These are phyloP conservation scores for Volvox reticuliferus DNA, from an alignment of 139 green algal genomes.

Conservation along the genomic window DNA sequence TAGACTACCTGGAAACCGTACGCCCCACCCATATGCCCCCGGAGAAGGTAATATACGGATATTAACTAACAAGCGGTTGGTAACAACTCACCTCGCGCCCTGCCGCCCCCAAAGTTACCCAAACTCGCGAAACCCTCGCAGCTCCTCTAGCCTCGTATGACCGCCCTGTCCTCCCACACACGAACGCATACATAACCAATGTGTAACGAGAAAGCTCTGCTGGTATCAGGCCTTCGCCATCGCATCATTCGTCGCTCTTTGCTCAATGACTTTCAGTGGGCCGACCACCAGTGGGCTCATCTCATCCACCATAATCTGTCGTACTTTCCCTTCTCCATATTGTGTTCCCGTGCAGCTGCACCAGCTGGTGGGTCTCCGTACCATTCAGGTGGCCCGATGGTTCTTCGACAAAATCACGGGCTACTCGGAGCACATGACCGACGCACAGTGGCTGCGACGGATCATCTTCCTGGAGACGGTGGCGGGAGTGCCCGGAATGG, in stretches of 20 bases:
- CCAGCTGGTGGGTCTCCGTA: conserved; percentile 53
- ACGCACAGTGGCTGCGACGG: conserved; percentile 69
- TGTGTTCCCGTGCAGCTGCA: conserved; percentile 48
- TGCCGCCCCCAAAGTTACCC: too few relatives aligned
- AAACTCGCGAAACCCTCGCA: too few relatives aligned
- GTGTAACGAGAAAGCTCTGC: too few relatives aligned
- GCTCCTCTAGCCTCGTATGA: too few relatives aligned
- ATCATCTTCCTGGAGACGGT: conserved; percentile 96
- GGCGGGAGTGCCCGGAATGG: conserved; percentile 93
- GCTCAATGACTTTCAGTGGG: too few relatives aligned
- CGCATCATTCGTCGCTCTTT: too few relatives aligned
- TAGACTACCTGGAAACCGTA: conserved; percentile 76
- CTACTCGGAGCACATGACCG: conserved; percentile 78
- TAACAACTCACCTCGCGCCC: too few relatives aligned
- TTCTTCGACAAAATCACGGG: conserved; percentile 82
- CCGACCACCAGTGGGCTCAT: too few relatives aligned
- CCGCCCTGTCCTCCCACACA: background rate
- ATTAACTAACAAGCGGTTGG: too few relatives aligned
- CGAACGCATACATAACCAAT: too few relatives aligned
- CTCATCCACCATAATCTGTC: background rate
- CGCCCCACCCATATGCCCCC: conserved; percentile 67
- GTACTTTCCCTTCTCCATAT: background rate
- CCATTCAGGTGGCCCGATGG: conserved; percentile 55
- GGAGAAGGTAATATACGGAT: conserved; percentile 57
- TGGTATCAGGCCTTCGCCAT: too few relatives aligned